Evolutionary conservation across 495 filamentous ascomycete genomes (phyloP), one percentile per base, ranked within the genome.

Genomic region (Chaetomium cochliodes): DNA sequence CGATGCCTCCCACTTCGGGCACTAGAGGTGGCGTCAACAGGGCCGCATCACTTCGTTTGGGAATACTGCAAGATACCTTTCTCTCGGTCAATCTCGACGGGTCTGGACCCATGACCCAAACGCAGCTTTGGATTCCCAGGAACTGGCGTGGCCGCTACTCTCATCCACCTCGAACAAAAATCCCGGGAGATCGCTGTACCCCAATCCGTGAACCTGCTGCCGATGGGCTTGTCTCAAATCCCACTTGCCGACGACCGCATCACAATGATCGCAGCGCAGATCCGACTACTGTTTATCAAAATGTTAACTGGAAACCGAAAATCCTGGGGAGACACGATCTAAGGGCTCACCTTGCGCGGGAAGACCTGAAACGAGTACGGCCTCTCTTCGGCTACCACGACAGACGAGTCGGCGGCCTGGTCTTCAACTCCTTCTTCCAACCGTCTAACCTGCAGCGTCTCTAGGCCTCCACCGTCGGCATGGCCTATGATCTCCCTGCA

Each of bases 231-330:
- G 5, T 50, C 47, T 50, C 47, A 9, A 25, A 1, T 50, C 47
- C 47, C 47, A 50, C 5, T 25, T 25, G 3, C 25, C 47, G 25
- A 50, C 12, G 22, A 13, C 23, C 47, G 2, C 47, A 50, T 50
- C 47, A 20, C 47, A 50, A 20, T 20, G 47, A 20, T 50, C 47
- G 47, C 47, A 50, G n/a, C 47, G 47, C 47, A 50, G 47, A 12
- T 50, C 47, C 8, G 47, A 50, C 47, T 50, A 13, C 22, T 25
- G 1, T 20, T 7, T 20, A 6, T 2, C 12, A 7, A 50, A 25
- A 50, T 20, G 47, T 20, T 50, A 25, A 50, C 6, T 20, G 7
- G 30, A 33, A 33, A 25, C 15, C 13, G 15, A 46, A 46, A 18
- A 13, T 46, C 42, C 15, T 16, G 42, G 42, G 3, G 6, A 46